Evolutionary conservation across 1,284 basidiomycete species (phyloP), one percentile per base, ranked within the genome.

Genomic region (Peniophora sp.): DNA sequence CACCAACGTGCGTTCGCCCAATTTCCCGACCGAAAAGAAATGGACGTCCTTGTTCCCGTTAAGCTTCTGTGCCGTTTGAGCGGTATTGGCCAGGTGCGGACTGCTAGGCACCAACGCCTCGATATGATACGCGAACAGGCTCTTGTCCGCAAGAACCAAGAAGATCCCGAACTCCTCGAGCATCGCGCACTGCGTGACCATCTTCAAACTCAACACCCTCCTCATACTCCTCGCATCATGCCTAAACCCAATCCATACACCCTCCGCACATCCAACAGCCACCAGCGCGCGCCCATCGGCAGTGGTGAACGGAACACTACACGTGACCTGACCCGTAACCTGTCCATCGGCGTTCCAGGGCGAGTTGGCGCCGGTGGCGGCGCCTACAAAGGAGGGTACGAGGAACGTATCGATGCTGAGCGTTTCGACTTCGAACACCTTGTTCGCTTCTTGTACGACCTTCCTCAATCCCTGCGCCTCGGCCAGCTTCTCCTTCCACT

Each of bases 81-180:
- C 77, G 8, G 79, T 78, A 59, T 81, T 75, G 19, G 77, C 66
- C 58, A 73, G 81, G 49, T 78, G 76, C n/a, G 78, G 81, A 16
- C 79, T 80, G 2, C 92, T 89, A 0, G 96, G 96, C 11, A 98
- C 94, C 14, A 99, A 78, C 0, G 93, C 94, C 65, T 97, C 94
- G 45, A 98, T 89, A 55, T 96, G 92, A 64, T 98, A 97, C 11
- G 92, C 90, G 56, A 89, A 88, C 10, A 91, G 65, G 3, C 81
- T 79, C 74, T 92, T 93, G 67, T 96, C 92, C 3, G 95, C 91
- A 17, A 98, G 72, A 14, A 98, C 93, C 24, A 99, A 75, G 75
- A 99, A 94, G 58, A 98, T 92, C 24, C 92, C 90, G 65, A 96
- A 96, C 57, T 93, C 90, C 62, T 96, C 92, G 2, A 98, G 73